Evolutionary conservation across 2,329 filamentous ascomycete genomes (phyloP), one percentile per base, ranked within the genome.

Genomic region (Niveomyces coronatus): DNA sequence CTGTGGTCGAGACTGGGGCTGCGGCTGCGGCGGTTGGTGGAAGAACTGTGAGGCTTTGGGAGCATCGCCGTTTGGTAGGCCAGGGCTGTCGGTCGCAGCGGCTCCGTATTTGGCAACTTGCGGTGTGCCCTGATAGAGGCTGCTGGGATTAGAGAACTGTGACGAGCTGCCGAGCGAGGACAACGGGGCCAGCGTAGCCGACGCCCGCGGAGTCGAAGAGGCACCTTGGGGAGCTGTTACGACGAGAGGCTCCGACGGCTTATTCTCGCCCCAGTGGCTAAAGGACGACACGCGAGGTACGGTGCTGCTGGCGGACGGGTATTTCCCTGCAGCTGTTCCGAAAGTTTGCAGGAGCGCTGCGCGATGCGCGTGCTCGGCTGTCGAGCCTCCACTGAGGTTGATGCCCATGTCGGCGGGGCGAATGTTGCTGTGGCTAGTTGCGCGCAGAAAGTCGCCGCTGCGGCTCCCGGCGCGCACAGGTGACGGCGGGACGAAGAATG

Each of bases 101-200:
- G 20, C 24, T 19, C 18, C 27, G 10, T 39, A 39, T 9, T 11
- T 30, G 3, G 24, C 23, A 18, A n/a, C 18, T 3, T 22, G 29
- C 1, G 67, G 68, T 5, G 67, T 70, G 23, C 69, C 64, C 28
- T 61, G 63, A 40, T 68, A 71, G 16, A 75, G 46, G 44, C 67
- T 72, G 49, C 69, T 74, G 2, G 60, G 54, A 39, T 71, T 58
- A 11, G 70, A 67, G 44, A 74, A 74, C 6, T 45, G 49, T 11
- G 53, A 55, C 6, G 51, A 43, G 5, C 52, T 49, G 2, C 37
- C 27, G 7, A 31, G n/a, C 11, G 37, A 40, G 5, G 62, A 61
- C 9, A 52, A 44, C 31, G 41, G 40, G 9, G 32, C 45, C 29
- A 15, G 39, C 33, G 35, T 40, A 29, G 39, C 44, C 28, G 42